Percentiles rank a stretch among this genome's conserved stretches.
phyloP scores from a whole-genome alignment of 2,329 filamentous ascomycete genomes.

The Xylariaceae sp. region DNA sequence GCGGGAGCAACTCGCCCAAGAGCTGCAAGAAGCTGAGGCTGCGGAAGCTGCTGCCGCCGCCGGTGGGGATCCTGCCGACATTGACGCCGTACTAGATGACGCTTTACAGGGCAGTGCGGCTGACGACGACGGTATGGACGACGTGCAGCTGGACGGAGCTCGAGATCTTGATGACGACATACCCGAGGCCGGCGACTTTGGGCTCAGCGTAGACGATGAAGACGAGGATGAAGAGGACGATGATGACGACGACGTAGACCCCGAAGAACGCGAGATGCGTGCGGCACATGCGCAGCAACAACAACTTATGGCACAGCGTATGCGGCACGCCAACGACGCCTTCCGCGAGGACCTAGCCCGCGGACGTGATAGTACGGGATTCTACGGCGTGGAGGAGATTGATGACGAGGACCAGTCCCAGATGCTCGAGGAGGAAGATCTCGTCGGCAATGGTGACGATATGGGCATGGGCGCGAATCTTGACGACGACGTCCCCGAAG shows the following conservation, averaged over 20 bases:
- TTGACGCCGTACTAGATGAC: constrained; percentile 34
- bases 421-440: constrained; percentile 63
- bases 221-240: constrained; percentile 40
- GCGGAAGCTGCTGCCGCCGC: constrained; percentile 23
- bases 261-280: constrained; percentile 28
- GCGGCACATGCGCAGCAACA: constrained; percentile 42
- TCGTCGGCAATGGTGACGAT: constrained; percentile 38
- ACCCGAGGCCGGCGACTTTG: constrained; percentile 60
- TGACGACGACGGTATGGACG: constrained; percentile 43
- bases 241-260: constrained; percentile 32
- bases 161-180: constrained; percentile 72
- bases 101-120: constrained; percentile 39
- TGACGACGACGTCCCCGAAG: constrained; percentile 69
- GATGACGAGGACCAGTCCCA: constrained; percentile 57
- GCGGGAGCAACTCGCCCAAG: constrained; percentile 67
- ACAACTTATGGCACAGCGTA: constrained; percentile 47
- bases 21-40: constrained; percentile 63
- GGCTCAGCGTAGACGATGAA: constrained; percentile 44
- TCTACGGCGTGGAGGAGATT: constrained; percentile 53
- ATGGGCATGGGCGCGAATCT: constrained; percentile 67
- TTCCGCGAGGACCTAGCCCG: constrained; percentile 58
- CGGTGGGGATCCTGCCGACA: constrained; percentile 35
- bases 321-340: constrained; percentile 59
- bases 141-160: constrained; percentile 54
- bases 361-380: constrained; percentile 46